Evolutionary conservation across 1,284 basidiomycete species (phyloP).

Genomic region (Fomitopsis palustris): DNA sequence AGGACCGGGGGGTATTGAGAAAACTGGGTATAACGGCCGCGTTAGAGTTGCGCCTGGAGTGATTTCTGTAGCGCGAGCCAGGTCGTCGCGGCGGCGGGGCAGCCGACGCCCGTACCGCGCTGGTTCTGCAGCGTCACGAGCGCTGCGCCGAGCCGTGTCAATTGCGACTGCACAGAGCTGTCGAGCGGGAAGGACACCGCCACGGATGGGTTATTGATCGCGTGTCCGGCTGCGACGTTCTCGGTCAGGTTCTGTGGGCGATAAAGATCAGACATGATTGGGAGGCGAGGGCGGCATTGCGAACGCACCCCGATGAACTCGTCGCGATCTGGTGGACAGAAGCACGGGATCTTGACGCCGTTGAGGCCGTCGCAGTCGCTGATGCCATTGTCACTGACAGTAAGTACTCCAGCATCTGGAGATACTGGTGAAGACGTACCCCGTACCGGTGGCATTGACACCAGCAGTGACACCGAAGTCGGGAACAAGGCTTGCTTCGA

Average conservation of each 20-base stretch:
- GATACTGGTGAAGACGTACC: conserved; percentile 16
- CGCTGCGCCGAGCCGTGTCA: conserved; percentile 47
- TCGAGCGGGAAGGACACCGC: conserved; percentile 57
- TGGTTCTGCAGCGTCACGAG: conserved; percentile 36
- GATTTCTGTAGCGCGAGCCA: conserved; percentile 27
- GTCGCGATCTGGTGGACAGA: conserved; percentile 41
- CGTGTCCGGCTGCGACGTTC: conserved; percentile 58
- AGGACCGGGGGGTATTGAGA: background rate
- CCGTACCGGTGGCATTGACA: conserved; percentile 48
- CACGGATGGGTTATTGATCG: conserved; percentile 56
- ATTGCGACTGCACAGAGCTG: conserved; percentile 46
- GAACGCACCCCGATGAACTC: conserved; percentile 27
- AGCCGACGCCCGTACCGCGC: conserved; percentile 34
- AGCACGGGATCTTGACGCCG: conserved; percentile 30
- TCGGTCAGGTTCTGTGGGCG: conserved; percentile 41
- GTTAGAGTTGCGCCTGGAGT: conserved; percentile 19
- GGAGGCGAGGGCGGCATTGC: background rate
- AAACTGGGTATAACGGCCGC: background rate
- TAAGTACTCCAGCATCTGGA: background rate
- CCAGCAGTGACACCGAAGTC: conserved; percentile 48
- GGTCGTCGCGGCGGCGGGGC: conserved; percentile 35
- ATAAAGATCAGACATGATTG: background rate
- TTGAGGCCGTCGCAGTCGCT: conserved; percentile 26
- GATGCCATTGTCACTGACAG: background rate
- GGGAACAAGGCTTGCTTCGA: conserved; percentile 39